These are phyloP conservation scores for Beauveria bassiana DNA, from an alignment of 2,329 filamentous ascomycete species.

Conservation along the genomic window DNA sequence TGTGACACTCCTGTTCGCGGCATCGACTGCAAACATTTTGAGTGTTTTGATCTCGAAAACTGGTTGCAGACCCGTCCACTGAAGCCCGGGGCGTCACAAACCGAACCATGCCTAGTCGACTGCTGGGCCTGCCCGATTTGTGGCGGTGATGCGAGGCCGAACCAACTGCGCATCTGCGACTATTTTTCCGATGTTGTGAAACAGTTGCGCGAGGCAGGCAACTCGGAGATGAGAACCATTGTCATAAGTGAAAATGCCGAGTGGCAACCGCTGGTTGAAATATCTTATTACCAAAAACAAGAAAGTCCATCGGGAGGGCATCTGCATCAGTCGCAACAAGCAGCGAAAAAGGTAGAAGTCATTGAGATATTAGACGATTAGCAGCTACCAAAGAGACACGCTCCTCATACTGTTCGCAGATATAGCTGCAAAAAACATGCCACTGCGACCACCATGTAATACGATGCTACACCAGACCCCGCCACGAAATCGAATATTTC, in stretches of 20 bases:
- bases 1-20: neutral
- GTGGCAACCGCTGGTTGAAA: constrained; percentile 23
- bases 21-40: constrained; percentile 9
- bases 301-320: neutral
- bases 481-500: neutral
- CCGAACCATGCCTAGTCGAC: constrained; percentile 52
- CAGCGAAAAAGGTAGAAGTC: neutral
- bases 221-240: constrained; percentile 23
- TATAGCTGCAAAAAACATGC: neutral
- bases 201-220: constrained; percentile 32
- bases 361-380: constrained; percentile 13
- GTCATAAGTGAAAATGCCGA: constrained; percentile 22
- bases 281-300: neutral
- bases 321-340: neutral
- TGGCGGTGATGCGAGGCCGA: constrained; percentile 65
- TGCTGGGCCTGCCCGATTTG: constrained; percentile 88
- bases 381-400: neutral
- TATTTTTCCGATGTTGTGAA: constrained; percentile 60
- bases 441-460: neutral
- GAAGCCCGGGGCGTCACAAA: neutral
- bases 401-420: neutral
- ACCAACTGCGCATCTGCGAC: constrained; percentile 61
- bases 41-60: constrained; percentile 31
- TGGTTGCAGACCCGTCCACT: constrained; percentile 22
- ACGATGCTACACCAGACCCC: neutral